These are phyloP conservation scores for Hansenula sp. DNA, from an alignment of 1,139 yeast genomes.

Conservation along the genomic window DNA sequence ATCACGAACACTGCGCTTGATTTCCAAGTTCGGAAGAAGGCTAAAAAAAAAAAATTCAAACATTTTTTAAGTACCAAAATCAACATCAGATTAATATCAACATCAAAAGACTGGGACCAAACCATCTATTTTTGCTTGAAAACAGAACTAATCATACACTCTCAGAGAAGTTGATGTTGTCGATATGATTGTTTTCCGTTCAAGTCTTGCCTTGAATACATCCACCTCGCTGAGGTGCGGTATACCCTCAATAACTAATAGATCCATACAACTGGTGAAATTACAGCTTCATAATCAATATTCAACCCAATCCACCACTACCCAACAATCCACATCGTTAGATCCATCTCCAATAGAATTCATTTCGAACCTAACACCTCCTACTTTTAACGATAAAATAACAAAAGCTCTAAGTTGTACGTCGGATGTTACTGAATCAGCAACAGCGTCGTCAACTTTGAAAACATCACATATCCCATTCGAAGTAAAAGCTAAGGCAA, in stretches of 20 bases:
- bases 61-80: neutral
- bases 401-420: constrained; percentile 32
- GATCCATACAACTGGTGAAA: neutral
- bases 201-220: constrained; percentile 1
- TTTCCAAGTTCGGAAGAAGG: constrained; percentile 1
- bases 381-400: constrained; percentile 16
- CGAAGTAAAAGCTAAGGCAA: constrained; percentile 39
- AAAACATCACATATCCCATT: constrained; percentile 48
- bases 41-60: constrained; percentile 1
- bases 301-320: neutral
- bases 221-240: neutral
- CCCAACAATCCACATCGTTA: constrained; percentile 10
- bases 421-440: constrained; percentile 23
- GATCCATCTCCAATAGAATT: constrained; percentile 34
- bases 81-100: neutral
- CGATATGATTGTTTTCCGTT: constrained; percentile 1
- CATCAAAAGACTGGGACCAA: neutral
- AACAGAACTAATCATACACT: neutral
- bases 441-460: constrained; percentile 14
- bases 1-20: neutral
- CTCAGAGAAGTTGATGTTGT: neutral
- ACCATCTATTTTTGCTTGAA: too few relatives aligned
- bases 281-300: neutral
- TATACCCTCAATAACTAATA: constrained; percentile 1
- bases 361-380: constrained; percentile 26